phyloP scores from a whole-genome alignment of 306 rosid genomes.

The Pyrus pyrifolia region DNA sequence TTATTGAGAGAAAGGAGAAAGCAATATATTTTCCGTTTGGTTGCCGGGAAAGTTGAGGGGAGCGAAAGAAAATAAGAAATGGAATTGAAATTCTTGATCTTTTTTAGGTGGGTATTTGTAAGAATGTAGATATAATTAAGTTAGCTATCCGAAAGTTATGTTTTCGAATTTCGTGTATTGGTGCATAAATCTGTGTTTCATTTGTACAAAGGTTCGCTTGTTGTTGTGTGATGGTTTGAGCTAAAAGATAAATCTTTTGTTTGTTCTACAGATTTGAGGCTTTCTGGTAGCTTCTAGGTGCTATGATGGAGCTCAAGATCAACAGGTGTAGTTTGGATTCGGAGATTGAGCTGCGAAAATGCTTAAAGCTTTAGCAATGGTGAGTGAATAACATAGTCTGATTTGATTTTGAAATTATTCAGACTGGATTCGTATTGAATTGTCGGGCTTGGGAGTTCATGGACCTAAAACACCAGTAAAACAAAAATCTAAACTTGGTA shows the following conservation, averaged over 20 bases:
- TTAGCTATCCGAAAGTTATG: background rate
- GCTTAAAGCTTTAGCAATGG: constrained; percentile 8
- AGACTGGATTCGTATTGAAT: constrained; percentile 13
- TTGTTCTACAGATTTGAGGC: constrained; percentile 45
- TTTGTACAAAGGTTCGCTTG: constrained; percentile 1
- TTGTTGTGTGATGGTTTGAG: constrained; percentile 11
- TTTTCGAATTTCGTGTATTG: background rate
- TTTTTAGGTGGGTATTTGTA: background rate
- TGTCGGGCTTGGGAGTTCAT: constrained; percentile 15
- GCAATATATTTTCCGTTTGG: background rate
- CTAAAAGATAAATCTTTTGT: constrained; percentile 12
- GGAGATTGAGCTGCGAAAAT: constrained; percentile 16
- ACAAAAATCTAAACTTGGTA: constrained; percentile 24
- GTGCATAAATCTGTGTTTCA: background rate
- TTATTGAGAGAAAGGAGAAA: background rate
- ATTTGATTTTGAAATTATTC: constrained; percentile 8
- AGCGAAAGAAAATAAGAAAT: background rate
- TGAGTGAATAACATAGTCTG: constrained; percentile 18
- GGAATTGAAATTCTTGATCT: background rate
- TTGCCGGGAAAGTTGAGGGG: background rate
- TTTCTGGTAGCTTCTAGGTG: constrained; percentile 11
- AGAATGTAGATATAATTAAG: background rate
- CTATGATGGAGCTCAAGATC: constrained; percentile 32
- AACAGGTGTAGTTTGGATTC: constrained; percentile 9
- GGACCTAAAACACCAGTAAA: constrained; percentile 16